Percentiles rank a stretch among this genome's conserved stretches.
Evolutionary conservation across 2,329 filamentous ascomycete genomes (phyloP).

Genomic region (Domatiomyces globalis): DNA sequence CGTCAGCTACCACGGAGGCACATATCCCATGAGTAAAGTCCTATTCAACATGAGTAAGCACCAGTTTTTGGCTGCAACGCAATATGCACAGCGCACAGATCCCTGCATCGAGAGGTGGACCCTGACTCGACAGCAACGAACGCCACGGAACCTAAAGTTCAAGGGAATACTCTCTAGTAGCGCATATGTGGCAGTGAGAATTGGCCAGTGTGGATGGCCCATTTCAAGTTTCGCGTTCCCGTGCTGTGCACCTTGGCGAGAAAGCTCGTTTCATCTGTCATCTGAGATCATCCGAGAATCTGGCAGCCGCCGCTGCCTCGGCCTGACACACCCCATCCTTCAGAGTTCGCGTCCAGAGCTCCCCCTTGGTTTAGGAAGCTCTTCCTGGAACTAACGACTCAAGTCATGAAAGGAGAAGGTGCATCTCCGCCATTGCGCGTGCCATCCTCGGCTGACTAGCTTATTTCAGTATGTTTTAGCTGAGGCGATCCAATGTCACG

Average conservation of each 20-base stretch:
- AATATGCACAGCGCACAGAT: neutral
- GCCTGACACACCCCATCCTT: neutral
- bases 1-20: neutral
- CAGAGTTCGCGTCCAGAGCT: neutral
- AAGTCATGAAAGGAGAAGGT: neutral
- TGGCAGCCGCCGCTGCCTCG: neutral
- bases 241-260: neutral
- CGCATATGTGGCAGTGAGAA: too few relatives aligned
- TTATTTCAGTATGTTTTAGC: neutral
- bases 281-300: too few relatives aligned
- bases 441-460: neutral
- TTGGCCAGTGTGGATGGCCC: neutral
- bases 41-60: neutral
- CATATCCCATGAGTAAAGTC: neutral
- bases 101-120: neutral
- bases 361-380: neutral
- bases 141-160: neutral
- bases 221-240: neutral
- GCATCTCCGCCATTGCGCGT: neutral
- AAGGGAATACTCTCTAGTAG: neutral
- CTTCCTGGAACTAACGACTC: neutral
- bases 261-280: too few relatives aligned
- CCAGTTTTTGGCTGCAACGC: neutral
- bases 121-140: neutral
- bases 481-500: neutral